Base-by-base conservation (phyloP, 208 protist genomes). In the Crithidia mellificae region DNA sequence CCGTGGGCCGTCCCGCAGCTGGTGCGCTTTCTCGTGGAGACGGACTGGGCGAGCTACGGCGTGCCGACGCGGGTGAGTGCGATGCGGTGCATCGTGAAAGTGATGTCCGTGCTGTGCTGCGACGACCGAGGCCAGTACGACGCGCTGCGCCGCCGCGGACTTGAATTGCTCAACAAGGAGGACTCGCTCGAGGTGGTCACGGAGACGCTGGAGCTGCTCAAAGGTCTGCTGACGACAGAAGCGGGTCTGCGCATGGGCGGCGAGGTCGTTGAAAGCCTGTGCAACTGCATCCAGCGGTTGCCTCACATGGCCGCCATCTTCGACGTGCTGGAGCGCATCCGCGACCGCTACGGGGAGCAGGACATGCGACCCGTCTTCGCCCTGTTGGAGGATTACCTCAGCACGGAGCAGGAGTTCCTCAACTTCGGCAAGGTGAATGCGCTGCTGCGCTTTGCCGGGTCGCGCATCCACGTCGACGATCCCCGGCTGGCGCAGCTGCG, bases 401-500 rank as follows among this genome's bases (percentile, higher is more conserved):
- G 61, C 29, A 79, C 73, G 14, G 77, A 91, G 38, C 75, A 85
- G 50, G 77, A 69, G 24, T 76, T 81, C 27, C 69, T 85, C 0
- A 89, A 91, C 67, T 85, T 90, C 68, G 80, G 83, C 19, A 92
- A 92, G 47, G 58, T 95, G 12, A 90, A 87, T 58, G 78, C 83
- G 6, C 74, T 95, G 39, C 64, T 95, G 36, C 78, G 79, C 52
- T 91, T 95, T 53, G 74, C 83, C 39, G 78, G 78, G 29, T 59
- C 80, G 14, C 63, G 77, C 12, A 70, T 77, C 6, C 67, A 65
- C 27, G 63, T 81, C 6, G 52, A 77, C 30, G 71, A 76, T 19
- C 75, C 76, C 4, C 63, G 78, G 58, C 74, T 93, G 4, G 62
- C 49, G 29, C 50, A 51, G 47, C 81, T 88, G 14, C 74, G 72